Base-by-base conservation (phyloP, 1,284 basidiomycete species). In the Marasmius tenuissimus region DNA sequence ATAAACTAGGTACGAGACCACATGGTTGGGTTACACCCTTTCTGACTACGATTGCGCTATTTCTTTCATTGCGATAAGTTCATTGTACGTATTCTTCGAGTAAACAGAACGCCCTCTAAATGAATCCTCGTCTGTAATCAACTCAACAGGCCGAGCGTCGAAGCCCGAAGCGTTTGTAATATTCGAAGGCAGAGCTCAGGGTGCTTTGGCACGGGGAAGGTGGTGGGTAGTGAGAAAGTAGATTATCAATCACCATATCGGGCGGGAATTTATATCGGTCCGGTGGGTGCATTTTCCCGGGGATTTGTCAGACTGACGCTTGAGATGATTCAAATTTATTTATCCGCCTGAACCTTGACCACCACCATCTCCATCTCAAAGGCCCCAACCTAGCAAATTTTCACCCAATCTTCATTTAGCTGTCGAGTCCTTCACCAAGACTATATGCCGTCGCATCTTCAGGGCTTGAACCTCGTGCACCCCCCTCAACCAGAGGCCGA, bases 381-480 rank as follows among this genome's bases (percentile, higher is more conserved):
- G 16, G 55, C 52, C 50, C 53, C 57, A 53, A 60, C 58, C 47
- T 16, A 18, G 34, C 48, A 38, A 11, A 42, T 16, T 22, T 35
- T 47, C n/a, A 10, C 18, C 10, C 27, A 37, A 33, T 52, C 61
- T 16, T 57, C 38, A 37, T 59, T 62, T 61, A 57, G 39, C 27
- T 48, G 27, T 12, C 37, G 35, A 20, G 50, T 33, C 50, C 37
- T 20, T 60, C 50, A 37, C 40, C 34, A 50, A 18, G 14, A 34
- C 48, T 53, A 52, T 59, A 64, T 63, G 71, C 78, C 86, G 37
- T 76, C 86, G n/a, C 84, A 81, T 61, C 77, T 93, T 11, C 86
- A 91, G 62, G 91, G 91, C 22, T 86, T 93, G 70, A 92, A 93
- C 74, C 78, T 92, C 73, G 81, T 93, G 57, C 86, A 88, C 58